Base-by-base conservation (phyloP, 179 eudicot species). In the Actinidia arguta region DNA sequence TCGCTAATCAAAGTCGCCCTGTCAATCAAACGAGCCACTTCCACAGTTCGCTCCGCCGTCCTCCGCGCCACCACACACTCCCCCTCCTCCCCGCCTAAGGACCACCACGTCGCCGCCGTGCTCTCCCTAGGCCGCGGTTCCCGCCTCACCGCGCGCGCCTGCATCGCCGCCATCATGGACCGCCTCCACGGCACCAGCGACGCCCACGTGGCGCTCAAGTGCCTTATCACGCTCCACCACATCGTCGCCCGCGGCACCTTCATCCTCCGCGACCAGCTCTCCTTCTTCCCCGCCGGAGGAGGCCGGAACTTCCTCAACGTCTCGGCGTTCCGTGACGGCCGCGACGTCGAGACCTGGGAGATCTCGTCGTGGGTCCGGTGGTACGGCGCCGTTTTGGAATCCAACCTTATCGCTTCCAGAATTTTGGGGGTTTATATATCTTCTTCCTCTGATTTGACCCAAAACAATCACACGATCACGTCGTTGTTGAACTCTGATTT, bases 151-250 rank as follows among this genome's bases (percentile, higher is more conserved):
- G 87, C 92, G 3, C 54, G 79, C 20, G 75, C 82, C 4, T 51
- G 85, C 27, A 50, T 92, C 36, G 86, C 86, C 20, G 80, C 92
- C 25, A 82, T 94, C 78, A 82, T 92, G 50, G 76, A 66, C 59
- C 90, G 97, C 46, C 84, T 91, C 74, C 91, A 89, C 80, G 71
- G 61, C 16, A 88, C 92, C 25, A 50, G 66, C 9, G 87, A 71
- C 74, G 88, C 86, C 8, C 78, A 83, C 86, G 95, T 94, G 75
- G 92, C 93, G 6, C 90, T 94, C 73, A 94, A 94, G 84, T 94
- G 91, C 68, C 91, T 94, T 44, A 44, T 93, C 73, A 82, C 91
- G 22, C 74, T 94, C 70, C 96, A 93, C 80, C 87, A 88, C 84
- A 73, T 94, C 81, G 56, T 89, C 83, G 18, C 78, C 20, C 39